Evolutionary conservation across 371 early-diverging fungal genomes (phyloP).

Genomic region (Parasitella parasitica): DNA sequence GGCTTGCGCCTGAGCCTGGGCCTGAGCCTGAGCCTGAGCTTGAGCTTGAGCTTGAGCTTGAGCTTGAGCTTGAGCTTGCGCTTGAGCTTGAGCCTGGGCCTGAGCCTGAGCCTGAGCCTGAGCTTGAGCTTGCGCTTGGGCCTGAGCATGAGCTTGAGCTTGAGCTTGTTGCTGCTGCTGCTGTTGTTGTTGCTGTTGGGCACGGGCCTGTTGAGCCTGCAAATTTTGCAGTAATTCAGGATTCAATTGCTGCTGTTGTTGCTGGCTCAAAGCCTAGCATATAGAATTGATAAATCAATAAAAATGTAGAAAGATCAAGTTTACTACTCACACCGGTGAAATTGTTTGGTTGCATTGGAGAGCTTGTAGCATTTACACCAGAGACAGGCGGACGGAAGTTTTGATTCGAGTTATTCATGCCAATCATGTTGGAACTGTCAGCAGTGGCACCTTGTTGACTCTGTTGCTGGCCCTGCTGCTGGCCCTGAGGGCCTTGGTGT

Average conservation of each 20-base stretch:
- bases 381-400: slow-evolving; percentile 22
- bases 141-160: slow-evolving; percentile 16
- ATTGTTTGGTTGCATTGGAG: slow-evolving; percentile 21
- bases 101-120: slow-evolving; percentile 18
- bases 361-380: slow-evolving; percentile 5
- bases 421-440: slow-evolving; percentile 9
- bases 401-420: slow-evolving; percentile 8
- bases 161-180: slow-evolving; percentile 10
- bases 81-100: slow-evolving; percentile 15
- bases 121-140: slow-evolving; percentile 10
- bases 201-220: slow-evolving; percentile 16
- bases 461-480: slow-evolving; percentile 18
- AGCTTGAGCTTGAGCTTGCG: slow-evolving; percentile 8
- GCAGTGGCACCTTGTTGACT: slow-evolving; percentile 6
- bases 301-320: too few relatives aligned
- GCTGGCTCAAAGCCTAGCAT: background rate
- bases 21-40: slow-evolving; percentile 17
- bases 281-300: background rate
- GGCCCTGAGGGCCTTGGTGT: slow-evolving; percentile 15
- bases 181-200: slow-evolving; percentile 17
- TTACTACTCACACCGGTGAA: slow-evolving; percentile 11
- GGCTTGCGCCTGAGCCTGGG: slow-evolving; percentile 19
- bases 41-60: slow-evolving; percentile 18
- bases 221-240: slow-evolving; percentile 28
- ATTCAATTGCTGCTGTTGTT: slow-evolving; percentile 23